Evolutionary conservation across 2,329 filamentous ascomycete genomes (phyloP).

Genomic region (Cordyceps militaris): DNA sequence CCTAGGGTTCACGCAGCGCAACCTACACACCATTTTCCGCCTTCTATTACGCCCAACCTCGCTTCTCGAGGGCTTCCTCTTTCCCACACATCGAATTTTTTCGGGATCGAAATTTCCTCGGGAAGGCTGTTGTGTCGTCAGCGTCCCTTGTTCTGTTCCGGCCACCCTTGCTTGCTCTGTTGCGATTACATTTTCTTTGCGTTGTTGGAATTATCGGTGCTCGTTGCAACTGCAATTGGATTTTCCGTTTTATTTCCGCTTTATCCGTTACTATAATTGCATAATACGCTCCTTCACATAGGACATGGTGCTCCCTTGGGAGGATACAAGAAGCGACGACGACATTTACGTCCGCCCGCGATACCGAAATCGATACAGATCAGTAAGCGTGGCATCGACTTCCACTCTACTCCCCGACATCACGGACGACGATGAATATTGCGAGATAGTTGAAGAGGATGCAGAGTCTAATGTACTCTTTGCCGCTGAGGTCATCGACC

Average conservation of each 20-base stretch:
- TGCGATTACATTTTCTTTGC: background rate
- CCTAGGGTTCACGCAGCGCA: background rate
- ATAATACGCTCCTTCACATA: too few species aligned
- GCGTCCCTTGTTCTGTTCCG: background rate
- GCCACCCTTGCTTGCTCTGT: background rate
- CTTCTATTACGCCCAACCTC: background rate
- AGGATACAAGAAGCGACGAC: background rate
- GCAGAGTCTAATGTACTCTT: slow-evolving; percentile 4
- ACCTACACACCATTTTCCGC: background rate
- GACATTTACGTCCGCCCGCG: background rate
- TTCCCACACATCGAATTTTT: background rate
- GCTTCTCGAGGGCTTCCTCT: background rate
- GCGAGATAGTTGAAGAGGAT: background rate
- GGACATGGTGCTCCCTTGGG: background rate
- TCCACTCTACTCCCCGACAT: background rate
- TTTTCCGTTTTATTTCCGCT: too few species aligned
- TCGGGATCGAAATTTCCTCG: background rate
- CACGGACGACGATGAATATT: background rate
- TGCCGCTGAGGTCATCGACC: slow-evolving; percentile 26
- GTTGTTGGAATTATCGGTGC: too few species aligned
- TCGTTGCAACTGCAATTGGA: too few species aligned
- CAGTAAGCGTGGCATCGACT: background rate
- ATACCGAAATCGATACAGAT: background rate
- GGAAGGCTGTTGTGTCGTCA: background rate
- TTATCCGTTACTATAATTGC: too few species aligned